Conservation (phyloP, 352 stramenopile genomes). For the Blastocystis sp. region DNA sequence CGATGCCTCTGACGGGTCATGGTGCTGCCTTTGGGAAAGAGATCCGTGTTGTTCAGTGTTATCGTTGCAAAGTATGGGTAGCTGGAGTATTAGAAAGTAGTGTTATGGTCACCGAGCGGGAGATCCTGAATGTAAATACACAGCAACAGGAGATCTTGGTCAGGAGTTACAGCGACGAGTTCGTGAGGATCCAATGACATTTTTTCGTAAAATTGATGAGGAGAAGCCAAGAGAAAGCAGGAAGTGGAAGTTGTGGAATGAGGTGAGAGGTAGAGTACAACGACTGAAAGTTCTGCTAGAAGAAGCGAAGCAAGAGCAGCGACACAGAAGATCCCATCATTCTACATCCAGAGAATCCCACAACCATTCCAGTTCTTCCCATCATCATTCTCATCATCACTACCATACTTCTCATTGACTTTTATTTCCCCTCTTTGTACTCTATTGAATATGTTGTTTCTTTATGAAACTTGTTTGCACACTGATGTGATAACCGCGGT, state of each 20-base stretch:
- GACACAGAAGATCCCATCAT: not conserved
- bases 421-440: not conserved
- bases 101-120: slow-evolving; percentile 60
- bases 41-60: slow-evolving; percentile 44
- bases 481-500: not conserved
- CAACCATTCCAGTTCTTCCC: not conserved
- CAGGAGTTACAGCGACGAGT: slow-evolving; percentile 38
- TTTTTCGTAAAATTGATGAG: not conserved
- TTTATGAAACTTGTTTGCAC: too few relatives aligned
- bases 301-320: slow-evolving; percentile 20
- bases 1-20: slow-evolving; percentile 11
- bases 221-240: not conserved
- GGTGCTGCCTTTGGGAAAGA: slow-evolving; percentile 41
- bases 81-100: not conserved
- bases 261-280: slow-evolving; percentile 13
- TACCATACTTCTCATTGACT: not conserved
- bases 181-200: slow-evolving; percentile 28
- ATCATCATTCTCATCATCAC: not conserved
- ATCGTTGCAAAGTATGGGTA: slow-evolving; percentile 38
- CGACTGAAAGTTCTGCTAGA: slow-evolving; percentile 46
- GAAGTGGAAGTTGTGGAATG: not conserved
- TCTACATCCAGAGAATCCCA: not conserved
- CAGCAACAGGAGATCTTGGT: slow-evolving; percentile 16
- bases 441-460: too few relatives aligned
- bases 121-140: slow-evolving; percentile 53